Evolutionary conservation across 257 asterid species (phyloP).

Genomic region (Primulina tabacum): DNA sequence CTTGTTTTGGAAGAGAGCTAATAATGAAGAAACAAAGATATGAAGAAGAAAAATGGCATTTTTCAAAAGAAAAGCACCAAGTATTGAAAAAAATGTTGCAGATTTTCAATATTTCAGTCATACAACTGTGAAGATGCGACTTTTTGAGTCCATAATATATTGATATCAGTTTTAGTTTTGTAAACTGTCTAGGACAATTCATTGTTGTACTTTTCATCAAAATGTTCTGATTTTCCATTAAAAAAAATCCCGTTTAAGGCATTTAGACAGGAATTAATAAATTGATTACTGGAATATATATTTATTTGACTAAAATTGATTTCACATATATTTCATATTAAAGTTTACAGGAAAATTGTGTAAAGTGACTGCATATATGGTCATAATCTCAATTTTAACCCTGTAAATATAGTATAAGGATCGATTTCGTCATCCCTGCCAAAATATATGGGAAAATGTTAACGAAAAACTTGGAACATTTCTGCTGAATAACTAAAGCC

Average conservation of each 20-base stretch:
- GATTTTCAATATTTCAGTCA: background rate
- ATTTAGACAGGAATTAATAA: background rate
- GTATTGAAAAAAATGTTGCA: background rate
- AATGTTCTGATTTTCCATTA: background rate
- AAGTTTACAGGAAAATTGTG: background rate
- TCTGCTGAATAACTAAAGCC: background rate
- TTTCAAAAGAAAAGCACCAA: background rate
- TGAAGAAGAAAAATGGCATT: background rate
- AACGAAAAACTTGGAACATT: background rate
- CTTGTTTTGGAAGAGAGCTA: conserved; percentile 9
- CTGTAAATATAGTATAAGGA: background rate
- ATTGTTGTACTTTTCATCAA: background rate
- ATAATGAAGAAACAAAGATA: background rate
- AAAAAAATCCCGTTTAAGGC: background rate
- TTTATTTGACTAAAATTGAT: background rate
- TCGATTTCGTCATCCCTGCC: background rate
- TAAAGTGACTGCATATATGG: background rate
- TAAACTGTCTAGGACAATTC: background rate
- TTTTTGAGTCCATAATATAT: background rate
- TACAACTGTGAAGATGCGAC: background rate
- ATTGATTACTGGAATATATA: background rate
- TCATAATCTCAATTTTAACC: background rate
- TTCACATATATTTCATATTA: background rate
- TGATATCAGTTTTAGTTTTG: background rate
- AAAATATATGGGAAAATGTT: background rate